Evolutionary conservation across 305 asterid genomes (phyloP), one percentile per base, ranked within the genome.

Genomic region (Fraxinus nigra): DNA sequence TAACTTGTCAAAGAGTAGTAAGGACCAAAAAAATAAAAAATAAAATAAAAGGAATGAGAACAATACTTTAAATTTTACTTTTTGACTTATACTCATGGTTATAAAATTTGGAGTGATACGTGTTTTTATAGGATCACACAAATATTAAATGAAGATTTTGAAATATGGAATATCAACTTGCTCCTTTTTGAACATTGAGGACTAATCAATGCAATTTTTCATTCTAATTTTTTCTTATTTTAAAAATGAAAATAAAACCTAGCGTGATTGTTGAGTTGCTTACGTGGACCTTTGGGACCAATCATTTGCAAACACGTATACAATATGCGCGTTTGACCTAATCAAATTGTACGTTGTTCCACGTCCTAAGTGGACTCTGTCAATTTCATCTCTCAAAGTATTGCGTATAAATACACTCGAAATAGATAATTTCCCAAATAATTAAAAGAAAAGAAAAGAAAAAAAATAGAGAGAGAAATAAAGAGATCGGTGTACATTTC

Each of bases 401-500:
- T 63, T 63, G 1, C 13, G 5, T 24, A 26, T 20, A 63, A 26
- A 56, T 59, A 30, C 54, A 51, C 24, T 1, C 75, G 3, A 43
- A 32, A 61, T 11, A 61, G 14, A 46, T 11, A 46, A 46, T 32
- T 35, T 7, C 13, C 9, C 32, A 34, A 56, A 78, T 11, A 33
- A 18, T 7, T 33, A 56, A 33, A 18, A 3, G 5, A 18, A 78
- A 34, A 34, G 3, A 32, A 34, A 34, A 33, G 4, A 33, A 34
- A 4, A 4, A 32, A 32, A 32, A 32, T 34, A 5, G 38, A 34
- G 38, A 34, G 38, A 34, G 38, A 34, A 1, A 63, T 4, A 10
- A 22, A 61, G 81, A 61, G 81, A 78, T 78, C 81, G 81, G 72
- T 63, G 48, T 24, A 22, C 34, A 24, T 65, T 26, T 18, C 35